Evolutionary conservation across 768 basidiomycete genomes (phyloP), one percentile per base, ranked within the genome.

Genomic region (Naganishia friedmannii): DNA sequence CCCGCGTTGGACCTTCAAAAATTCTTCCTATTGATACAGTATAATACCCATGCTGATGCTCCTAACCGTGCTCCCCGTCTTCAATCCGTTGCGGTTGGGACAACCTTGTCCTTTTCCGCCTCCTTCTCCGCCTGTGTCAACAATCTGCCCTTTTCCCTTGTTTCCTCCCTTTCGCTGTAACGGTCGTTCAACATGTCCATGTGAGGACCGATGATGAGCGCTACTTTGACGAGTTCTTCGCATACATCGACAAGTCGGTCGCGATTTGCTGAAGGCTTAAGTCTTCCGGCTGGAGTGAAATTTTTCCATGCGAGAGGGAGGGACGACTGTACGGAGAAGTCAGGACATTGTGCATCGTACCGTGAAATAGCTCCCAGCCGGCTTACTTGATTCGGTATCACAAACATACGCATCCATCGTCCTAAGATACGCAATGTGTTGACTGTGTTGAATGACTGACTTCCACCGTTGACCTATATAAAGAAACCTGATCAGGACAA

Each of bases 201-300:
- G 65, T 78, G 75, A 9, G 79, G 80, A 4, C 55, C 53, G 34
- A 80, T 68, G 53, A 82, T 60, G 32, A 71, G 19, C 1, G 77
- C 77, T 12, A 76, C 58, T 39, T 81, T 80, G 69, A 82, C 73
- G 31, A 82, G 74, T 53, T 82, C 81, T 42, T 82, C 81, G 70
- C 77, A 78, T 6, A 82, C 80, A 73, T 82, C 81, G 48, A 79
- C 80, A 7, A 80, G 73, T 13, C 81, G 76, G 67, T 82, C 81
- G 12, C 81, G 76, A 65, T 82, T 82, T 1, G 75, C 74, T 4
- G 77, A 78, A 12, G 80, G 78, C 28, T 80, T 66, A 31, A 82
- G 72, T 9, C 80, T 72, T 46, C 77, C 78, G 2, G 73, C 70
- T 0, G 72, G 65, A 13, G 75, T 76, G 75, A 76, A 81, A 2